A percentile compares a stretch with the other conserved stretches of the same genome.
Conservation (phyloP, 2,329 filamentous ascomycete species). For the Aspergillus piperis region DNA sequence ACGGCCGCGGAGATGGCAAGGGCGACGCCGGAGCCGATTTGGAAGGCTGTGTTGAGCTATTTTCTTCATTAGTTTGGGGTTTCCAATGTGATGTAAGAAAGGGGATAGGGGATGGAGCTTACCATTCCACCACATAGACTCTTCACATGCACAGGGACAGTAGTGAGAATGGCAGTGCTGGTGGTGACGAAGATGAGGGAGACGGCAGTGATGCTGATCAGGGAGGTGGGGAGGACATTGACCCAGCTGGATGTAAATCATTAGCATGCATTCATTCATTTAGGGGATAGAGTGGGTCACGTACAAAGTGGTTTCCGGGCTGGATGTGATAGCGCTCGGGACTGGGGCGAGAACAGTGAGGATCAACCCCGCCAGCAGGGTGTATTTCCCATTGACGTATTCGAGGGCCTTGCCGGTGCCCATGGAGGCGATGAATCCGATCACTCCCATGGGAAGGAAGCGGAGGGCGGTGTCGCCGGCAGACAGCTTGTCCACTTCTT, state of each 20-base stretch:
- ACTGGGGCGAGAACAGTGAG: conserved; percentile 43
- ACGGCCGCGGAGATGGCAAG: conserved; percentile 44
- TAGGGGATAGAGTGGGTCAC: conserved; percentile 9
- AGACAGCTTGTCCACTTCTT: conserved; percentile 42
- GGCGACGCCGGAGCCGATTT: conserved; percentile 46
- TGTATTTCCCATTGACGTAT: conserved; percentile 40
- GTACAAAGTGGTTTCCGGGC: conserved; percentile 27
- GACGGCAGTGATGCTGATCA: conserved; percentile 44
- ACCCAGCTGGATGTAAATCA: conserved; percentile 33
- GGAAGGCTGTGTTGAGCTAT: conserved; percentile 45
- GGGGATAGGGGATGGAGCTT: too few relatives aligned
- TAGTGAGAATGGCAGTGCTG: conserved; percentile 44
- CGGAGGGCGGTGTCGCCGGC: conserved; percentile 44
- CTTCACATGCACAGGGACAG: conserved; percentile 45
- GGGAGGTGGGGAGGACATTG: conserved; percentile 42
- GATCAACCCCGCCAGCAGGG: conserved; percentile 38
- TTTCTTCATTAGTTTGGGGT: too few relatives aligned
- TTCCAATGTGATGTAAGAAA: too few relatives aligned
- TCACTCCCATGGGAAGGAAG: conserved; percentile 45
- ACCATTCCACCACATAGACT: conserved; percentile 44
- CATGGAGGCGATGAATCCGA: conserved; percentile 42
- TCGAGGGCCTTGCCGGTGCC: conserved; percentile 41
- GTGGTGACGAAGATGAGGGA: conserved; percentile 47
- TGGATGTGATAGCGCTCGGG: conserved; percentile 32
- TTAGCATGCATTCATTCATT: conserved; percentile 7